Evolutionary conservation across 441 rosid species (phyloP).

Genomic region (Lepidium campestre): DNA sequence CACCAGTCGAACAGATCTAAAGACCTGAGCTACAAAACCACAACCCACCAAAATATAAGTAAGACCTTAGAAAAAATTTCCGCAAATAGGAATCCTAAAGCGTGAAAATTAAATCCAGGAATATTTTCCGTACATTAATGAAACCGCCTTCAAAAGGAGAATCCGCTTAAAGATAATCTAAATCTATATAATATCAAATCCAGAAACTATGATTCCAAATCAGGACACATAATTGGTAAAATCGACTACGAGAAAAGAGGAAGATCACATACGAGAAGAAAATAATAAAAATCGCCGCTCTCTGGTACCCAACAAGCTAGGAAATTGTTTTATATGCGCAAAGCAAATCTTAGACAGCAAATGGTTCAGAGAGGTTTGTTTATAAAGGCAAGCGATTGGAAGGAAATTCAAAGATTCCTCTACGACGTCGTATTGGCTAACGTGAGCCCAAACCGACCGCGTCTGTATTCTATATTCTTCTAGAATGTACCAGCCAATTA

Average conservation of each 20-base stretch:
- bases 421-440: slow-evolving; percentile 1
- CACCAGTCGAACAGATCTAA: slow-evolving; percentile 6
- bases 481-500: slow-evolving; percentile 37
- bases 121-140: not conserved
- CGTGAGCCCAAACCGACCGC: not conserved
- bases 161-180: not conserved
- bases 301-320: slow-evolving; percentile 7
- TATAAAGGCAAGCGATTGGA: slow-evolving; percentile 20
- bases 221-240: not conserved
- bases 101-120: not conserved
- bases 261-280: slow-evolving; percentile 15
- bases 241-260: not conserved
- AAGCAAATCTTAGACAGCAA: not conserved
- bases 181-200: not conserved
- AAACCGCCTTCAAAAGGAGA: not conserved
- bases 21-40: not conserved
- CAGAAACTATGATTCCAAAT: slow-evolving; percentile 3
- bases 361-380: not conserved
- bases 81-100: not conserved
- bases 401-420: not conserved
- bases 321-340: not conserved
- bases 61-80: not conserved
- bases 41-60: not conserved
- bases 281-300: not conserved
- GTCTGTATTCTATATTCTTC: slow-evolving; percentile 33